Base-by-base conservation (phyloP, 345 rosid species). In the Kernera saxatilis region DNA sequence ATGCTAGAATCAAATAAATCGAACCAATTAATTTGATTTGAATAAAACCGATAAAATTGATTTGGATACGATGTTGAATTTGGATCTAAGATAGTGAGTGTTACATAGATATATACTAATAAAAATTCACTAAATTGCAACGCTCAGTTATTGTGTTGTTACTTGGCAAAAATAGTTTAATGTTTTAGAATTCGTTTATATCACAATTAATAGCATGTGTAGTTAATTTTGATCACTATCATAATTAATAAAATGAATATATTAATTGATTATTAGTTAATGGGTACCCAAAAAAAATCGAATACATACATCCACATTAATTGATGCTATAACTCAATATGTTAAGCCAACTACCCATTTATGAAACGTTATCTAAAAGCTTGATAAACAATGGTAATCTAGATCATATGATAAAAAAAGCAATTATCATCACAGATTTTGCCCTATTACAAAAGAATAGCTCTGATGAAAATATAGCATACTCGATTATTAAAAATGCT, bases 141-240 rank as follows among this genome's bases (percentile, higher is more conserved):
- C 43, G 26, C 22, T 49, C 59, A 36, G 6, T 65, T n/a, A 1
- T 50, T 18, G 35, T 49, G 32, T 13, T 22, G n/a, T 32, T 33
- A 8, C 3, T 35, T n/a, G 17, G 3, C 12, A 5, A 29, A 13
- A 36, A 22, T 15, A 29, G 35, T 43, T 32, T 68, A 14, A 27
- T 53, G 29, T 3, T 54, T 51, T 7, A 0, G 7, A 23, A n/a
- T 22, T 33, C 68, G 51, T 39, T 60, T 18, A 4, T 48, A 22
- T 19, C 61, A 6, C 2, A 13, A 53, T 67, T 25, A 17, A 40
- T 53, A 13, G n/a, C 27, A 56, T n/a, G 7, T 56, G 71, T 23
- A 64, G 17, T 14, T 64, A 55, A 33, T 22, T 40, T 63, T n/a
- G n/a, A n/a, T 64, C 64, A 25, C 17, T 44, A 64, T 54, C 76